phyloP scores from a whole-genome alignment of 2,329 filamentous ascomycete genomes.

The Talaromyces sp. region DNA sequence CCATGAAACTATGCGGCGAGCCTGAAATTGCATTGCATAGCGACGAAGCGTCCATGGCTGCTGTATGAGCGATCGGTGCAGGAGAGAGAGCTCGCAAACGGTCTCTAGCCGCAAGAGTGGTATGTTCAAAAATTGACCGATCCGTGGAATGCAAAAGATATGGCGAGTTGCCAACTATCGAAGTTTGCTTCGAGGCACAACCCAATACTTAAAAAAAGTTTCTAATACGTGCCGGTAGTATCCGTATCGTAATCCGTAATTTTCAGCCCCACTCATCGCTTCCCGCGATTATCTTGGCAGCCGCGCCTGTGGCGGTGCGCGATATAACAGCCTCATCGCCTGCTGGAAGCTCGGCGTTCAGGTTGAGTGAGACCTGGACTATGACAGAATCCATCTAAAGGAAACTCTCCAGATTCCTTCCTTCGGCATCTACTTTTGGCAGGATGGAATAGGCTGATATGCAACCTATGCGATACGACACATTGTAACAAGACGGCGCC shows the following conservation, averaged over 20 bases:
- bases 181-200: neutral
- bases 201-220: neutral
- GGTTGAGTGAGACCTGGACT: no score
- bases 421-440: neutral
- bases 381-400: no score
- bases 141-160: neutral
- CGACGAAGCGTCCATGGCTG: slow-evolving; percentile 7
- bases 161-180: neutral
- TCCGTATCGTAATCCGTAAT: neutral
- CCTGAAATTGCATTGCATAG: slow-evolving; percentile 43
- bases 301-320: slow-evolving; percentile 5
- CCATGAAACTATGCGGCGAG: slow-evolving; percentile 71
- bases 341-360: neutral
- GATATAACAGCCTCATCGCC: neutral
- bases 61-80: neutral
- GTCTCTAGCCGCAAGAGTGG: neutral
- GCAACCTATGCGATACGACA: neutral
- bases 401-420: neutral
- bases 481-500: neutral
- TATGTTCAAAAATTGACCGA: neutral
- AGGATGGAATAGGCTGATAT: neutral
- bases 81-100: neutral
- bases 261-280: slow-evolving; percentile 2
- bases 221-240: neutral
- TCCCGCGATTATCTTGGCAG: neutral